Evolutionary conservation across 2,329 filamentous ascomycete genomes (phyloP), one percentile per base, ranked within the genome.

Genomic region (Colletotrichum melonis): DNA sequence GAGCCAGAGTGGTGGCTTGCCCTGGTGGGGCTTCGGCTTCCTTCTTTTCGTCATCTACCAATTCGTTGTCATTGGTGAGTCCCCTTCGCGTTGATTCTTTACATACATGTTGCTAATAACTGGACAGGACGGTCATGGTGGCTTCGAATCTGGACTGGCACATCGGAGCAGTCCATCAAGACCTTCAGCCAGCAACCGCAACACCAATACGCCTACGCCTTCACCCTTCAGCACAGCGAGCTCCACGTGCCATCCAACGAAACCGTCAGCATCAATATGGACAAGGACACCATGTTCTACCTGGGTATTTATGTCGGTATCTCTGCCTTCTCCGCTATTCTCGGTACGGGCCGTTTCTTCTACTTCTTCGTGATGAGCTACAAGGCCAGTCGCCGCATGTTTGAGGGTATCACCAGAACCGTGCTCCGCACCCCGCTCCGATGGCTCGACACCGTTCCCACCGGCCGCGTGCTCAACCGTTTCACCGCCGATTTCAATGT

Each of bases 401-500:
- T 95, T 75, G 87, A 90, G 26, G 88, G 88, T 64, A 88, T 95
- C 75, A 90, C 92, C 56, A 91, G 89, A 76, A 87, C 90, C 0
- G 87, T 96, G 12, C 85, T 96, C 4, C 89, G 92, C 22, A 91
- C 93, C 6, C 93, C 93, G 1, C 85, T 95, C n/a, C 87, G 93
- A 74, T 95, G 93, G 92, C 87, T 96, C 49, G 94, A 96, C 78
- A 95, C 93, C 0, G 92, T 95, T 0, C 94, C 94, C 0, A 86
- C 95, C 1, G 94, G 94, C 2, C 89, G 94, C 58, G 90, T 95
- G 49, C 85, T 95, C 24, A 96, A 96, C 82, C 88, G 94, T 2
- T 94, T 95, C 80, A 94, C 93, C 0, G 87, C 92, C 3, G 94
- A 96, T 81, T 95, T 96, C 81, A 90, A 92, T 76, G 88, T 91